A percentile compares a stretch with the other conserved stretches of the same genome.
Conservation (phyloP, 2,329 filamentous ascomycete species). For the Trichoderma simmonsii region DNA sequence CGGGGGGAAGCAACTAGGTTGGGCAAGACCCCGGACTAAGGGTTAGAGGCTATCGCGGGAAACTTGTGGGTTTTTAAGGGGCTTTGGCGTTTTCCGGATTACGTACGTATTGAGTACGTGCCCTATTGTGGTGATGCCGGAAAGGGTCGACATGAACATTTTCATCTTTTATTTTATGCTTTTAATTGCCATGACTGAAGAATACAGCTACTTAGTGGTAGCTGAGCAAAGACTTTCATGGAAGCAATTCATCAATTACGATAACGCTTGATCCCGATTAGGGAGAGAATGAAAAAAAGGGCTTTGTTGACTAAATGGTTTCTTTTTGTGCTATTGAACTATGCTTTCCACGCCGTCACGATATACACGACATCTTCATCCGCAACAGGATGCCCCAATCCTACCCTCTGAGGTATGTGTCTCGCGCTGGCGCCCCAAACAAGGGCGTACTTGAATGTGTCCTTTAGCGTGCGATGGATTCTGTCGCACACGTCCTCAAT, state of each 20-base stretch:
- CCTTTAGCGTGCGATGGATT: constrained; percentile 90
- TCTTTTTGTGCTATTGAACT: neutral
- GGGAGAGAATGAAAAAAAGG: neutral
- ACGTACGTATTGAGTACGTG: neutral
- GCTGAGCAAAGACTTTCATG: neutral
- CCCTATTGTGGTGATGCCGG: neutral
- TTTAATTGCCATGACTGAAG: neutral
- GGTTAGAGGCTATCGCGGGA: neutral
- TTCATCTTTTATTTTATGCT: constrained; percentile 1
- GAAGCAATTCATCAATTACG: neutral
- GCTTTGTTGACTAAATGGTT: neutral
- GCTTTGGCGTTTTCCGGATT: constrained; percentile 3
- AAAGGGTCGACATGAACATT: constrained; percentile 5
- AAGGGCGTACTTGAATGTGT: constrained; percentile 97
- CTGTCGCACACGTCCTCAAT: constrained; percentile 98
- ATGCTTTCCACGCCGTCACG: constrained; percentile 62
- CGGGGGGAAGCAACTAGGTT: neutral
- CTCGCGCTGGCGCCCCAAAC: constrained; percentile 97
- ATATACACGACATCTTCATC: constrained; percentile 69
- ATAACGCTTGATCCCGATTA: neutral
- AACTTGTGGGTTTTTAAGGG: neutral
- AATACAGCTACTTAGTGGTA: neutral
- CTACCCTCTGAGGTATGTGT: constrained; percentile 91
- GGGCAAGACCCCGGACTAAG: neutral
- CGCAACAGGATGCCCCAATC: constrained; percentile 73